These are phyloP conservation scores for Apiotrichum sp. DNA, from an alignment of 1,284 basidiomycete species.

Conservation along the genomic window DNA sequence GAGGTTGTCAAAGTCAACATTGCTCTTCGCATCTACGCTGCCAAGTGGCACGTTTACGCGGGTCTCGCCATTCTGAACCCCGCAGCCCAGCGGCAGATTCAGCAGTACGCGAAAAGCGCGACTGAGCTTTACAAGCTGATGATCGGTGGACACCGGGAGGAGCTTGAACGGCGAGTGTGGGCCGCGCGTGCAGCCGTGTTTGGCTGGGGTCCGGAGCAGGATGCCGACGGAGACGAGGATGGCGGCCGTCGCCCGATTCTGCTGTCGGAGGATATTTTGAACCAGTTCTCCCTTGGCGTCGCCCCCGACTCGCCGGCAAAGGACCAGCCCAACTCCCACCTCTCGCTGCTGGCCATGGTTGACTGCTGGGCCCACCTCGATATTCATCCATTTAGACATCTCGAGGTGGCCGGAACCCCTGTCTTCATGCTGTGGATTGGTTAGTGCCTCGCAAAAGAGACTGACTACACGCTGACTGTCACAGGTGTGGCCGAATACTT, in stretches of 20 bases:
- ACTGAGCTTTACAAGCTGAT: slow-evolving; percentile 95
- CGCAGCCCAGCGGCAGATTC: slow-evolving; percentile 76
- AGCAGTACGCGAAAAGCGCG: slow-evolving; percentile 77
- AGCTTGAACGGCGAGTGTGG: slow-evolving; percentile 66
- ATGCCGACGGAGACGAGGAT: slow-evolving; percentile 32
- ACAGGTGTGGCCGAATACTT: slow-evolving; percentile 85
- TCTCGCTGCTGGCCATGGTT: slow-evolving; percentile 95
- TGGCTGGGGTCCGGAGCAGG: slow-evolving; percentile 47
- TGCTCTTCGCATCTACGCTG: slow-evolving; percentile 89
- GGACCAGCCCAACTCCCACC: slow-evolving; percentile 69
- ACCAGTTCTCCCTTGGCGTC: slow-evolving; percentile 76
- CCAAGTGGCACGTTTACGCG: slow-evolving; percentile 98
- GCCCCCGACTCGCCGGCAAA: slow-evolving; percentile 42
- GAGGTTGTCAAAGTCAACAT: slow-evolving; percentile 99
- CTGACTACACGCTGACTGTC: background rate
- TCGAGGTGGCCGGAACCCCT: slow-evolving; percentile 90
- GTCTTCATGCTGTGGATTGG: slow-evolving; percentile 94
- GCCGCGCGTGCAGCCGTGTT: slow-evolving; percentile 75
- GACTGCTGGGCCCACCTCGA: slow-evolving; percentile 89
- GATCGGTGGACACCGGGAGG: slow-evolving; percentile 67
- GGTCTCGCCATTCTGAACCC: slow-evolving; percentile 96
- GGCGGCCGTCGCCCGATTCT: slow-evolving; percentile 61
- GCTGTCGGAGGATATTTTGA: slow-evolving; percentile 76
- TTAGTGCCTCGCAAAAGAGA: slow-evolving; percentile 18
- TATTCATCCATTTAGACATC: slow-evolving; percentile 86